Percentiles rank a stretch among this genome's conserved stretches.
Conservation (phyloP, 305 asterid species). For the Petunia hybrid region DNA sequence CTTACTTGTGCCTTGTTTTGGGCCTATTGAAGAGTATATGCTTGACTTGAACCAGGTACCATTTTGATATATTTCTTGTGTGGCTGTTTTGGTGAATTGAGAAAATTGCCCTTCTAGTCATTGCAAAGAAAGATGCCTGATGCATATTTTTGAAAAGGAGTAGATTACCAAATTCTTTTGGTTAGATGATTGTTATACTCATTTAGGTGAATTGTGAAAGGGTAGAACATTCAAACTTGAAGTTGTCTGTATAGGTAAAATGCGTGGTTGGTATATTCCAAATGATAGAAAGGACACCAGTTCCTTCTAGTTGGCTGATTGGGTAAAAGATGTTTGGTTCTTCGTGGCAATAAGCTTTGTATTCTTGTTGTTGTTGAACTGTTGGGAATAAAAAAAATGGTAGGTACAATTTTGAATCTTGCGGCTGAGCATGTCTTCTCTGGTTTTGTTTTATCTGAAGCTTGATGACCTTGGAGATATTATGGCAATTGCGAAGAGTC, state of each 20-base stretch:
- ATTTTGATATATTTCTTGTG: slow-evolving; percentile 32
- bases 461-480: slow-evolving; percentile 11
- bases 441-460: slow-evolving; percentile 5
- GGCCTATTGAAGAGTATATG: slow-evolving; percentile 36
- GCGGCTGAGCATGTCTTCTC: background rate
- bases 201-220: slow-evolving; percentile 14
- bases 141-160: slow-evolving; percentile 19
- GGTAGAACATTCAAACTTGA: slow-evolving; percentile 13
- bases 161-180: background rate
- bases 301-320: slow-evolving; percentile 21
- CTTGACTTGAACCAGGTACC: slow-evolving; percentile 34
- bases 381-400: background rate
- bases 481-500: slow-evolving; percentile 15
- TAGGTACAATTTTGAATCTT: slow-evolving; percentile 22
- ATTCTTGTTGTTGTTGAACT: background rate
- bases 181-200: slow-evolving; percentile 29
- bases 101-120: slow-evolving; percentile 17
- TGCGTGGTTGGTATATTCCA: slow-evolving; percentile 19
- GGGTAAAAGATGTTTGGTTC: slow-evolving; percentile 17
- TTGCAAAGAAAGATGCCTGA: background rate
- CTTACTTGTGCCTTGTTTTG: slow-evolving; percentile 35
- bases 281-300: background rate
- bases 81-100: slow-evolving; percentile 31
- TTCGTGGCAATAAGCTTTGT: background rate
- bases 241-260: background rate